A percentile compares a stretch with the other conserved stretches of the same genome.
These are phyloP conservation scores for Eucalyptus tenuipes DNA, from an alignment of 345 rosid genomes.

Conservation along the genomic window DNA sequence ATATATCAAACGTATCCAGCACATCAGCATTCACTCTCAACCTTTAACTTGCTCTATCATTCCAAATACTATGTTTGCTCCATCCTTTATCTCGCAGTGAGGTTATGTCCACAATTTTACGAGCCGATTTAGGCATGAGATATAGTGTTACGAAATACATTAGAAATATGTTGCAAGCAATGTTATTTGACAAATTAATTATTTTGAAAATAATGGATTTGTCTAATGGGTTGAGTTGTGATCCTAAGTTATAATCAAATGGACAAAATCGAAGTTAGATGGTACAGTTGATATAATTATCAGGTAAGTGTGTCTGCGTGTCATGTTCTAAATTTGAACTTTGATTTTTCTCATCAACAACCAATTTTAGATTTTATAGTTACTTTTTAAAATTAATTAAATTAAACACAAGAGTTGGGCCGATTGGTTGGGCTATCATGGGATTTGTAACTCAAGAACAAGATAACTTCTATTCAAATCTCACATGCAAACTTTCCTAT, in stretches of 20 bases:
- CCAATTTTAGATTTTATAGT: not conserved
- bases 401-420: not conserved
- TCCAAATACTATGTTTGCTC: not conserved
- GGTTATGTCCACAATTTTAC: not conserved
- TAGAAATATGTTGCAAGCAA: not conserved
- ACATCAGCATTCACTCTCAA: not conserved
- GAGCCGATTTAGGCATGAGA: not conserved
- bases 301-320: not conserved
- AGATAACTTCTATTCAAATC: not conserved
- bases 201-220: not conserved
- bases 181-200: not conserved
- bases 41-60: not conserved
- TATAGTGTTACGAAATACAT: not conserved
- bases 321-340: not conserved
- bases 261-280: not conserved
- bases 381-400: too few species aligned
- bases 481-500: not conserved
- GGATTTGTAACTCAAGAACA: not conserved
- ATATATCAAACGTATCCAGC: not conserved
- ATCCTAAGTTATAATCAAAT: not conserved
- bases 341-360: not conserved
- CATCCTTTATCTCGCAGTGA: too few species aligned
- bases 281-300: not conserved
- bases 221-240: not conserved
- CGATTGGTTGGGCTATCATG: not conserved